Evolutionary conservation across 129 eudicot species (phyloP), one percentile per base, ranked within the genome.

Genomic region (Flaveria linearis): DNA sequence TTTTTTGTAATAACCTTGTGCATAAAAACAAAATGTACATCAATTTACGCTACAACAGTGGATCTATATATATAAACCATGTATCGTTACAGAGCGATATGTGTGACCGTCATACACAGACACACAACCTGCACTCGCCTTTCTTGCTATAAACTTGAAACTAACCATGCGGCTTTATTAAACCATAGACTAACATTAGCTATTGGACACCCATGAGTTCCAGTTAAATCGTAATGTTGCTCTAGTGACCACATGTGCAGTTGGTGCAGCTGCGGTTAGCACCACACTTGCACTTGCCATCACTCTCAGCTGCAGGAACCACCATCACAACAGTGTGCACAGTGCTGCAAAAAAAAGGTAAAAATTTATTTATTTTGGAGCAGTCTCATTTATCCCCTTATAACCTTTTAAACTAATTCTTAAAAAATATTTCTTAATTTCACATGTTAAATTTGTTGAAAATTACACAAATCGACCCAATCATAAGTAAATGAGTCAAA

Each of bases 251-350:
- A 43, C 93, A 90, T 18, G 86, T 79, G 87, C 92, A 90, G 88
- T 57, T 61, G 82, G 68, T 75, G 80, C 96, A 85, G 71, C 75
- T 68, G 88, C 96, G 84, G 88, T 55, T 55, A 1, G 78, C 45
- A 14, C 91, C 96, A 75, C 97, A 89, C 82, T 86, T 84, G 90
- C 91, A 91, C 81, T 85, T 87, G 69, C 88, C 90, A 53, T 86
- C 86, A 39, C 82, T 49, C 84, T 87, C 87, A 15, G 85, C 84
- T 56, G 81, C 87, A 18, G 84, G 77, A 22, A 80, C 85, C 75
- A 81, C 86, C 82, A 81, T 75, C 64, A 79, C 75, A 1, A 77
- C 20, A 49, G 76, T 69, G 84, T 85, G 89, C 16, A 57, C 39
- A 77, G 60, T 80, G 76, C 90, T 90, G 85, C 87, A 84, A 60